phyloP scores from a whole-genome alignment of 495 filamentous ascomycete genomes.

The Tricharina praecox region DNA sequence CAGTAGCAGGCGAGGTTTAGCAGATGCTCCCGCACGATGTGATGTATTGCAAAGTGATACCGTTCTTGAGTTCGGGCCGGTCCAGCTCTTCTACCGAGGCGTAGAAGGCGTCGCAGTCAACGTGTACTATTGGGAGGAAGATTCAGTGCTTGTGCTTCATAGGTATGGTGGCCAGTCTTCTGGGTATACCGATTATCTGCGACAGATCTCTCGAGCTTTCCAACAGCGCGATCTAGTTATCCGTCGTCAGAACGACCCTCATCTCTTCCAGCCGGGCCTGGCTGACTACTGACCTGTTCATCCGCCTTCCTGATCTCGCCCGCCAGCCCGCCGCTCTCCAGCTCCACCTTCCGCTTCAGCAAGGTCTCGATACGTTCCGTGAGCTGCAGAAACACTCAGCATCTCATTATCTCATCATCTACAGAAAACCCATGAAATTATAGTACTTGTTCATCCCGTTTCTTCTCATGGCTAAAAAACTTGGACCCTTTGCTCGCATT shows the following conservation, averaged over 20 bases:
- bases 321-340: conserved; percentile 60
- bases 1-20: conserved; percentile 1
- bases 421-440: too few species aligned
- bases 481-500: conserved; percentile 93
- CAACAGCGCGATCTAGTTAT: conserved; percentile 52
- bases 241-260: too few species aligned
- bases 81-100: conserved; percentile 89
- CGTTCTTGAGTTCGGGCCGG: conserved; percentile 65
- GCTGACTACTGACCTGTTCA: conserved; percentile 43
- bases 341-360: conserved; percentile 51
- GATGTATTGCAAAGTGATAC: too few species aligned
- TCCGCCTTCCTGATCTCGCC: conserved; percentile 60
- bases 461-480: conserved; percentile 86
- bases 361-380: conserved; percentile 79
- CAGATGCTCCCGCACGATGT: not conserved
- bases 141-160: too few species aligned
- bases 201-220: conserved; percentile 65
- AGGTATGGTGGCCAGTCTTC: too few species aligned
- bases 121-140: conserved; percentile 68
- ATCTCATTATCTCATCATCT: too few species aligned
- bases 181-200: conserved; percentile 2
- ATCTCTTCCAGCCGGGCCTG: too few species aligned
- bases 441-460: conserved; percentile 41
- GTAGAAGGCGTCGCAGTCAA: conserved; percentile 98
- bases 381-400: conserved; percentile 38